Percentiles rank a stretch among this genome's conserved stretches.
phyloP scores from a whole-genome alignment of 805 yeast species.

The Ogataea glucozyma region DNA sequence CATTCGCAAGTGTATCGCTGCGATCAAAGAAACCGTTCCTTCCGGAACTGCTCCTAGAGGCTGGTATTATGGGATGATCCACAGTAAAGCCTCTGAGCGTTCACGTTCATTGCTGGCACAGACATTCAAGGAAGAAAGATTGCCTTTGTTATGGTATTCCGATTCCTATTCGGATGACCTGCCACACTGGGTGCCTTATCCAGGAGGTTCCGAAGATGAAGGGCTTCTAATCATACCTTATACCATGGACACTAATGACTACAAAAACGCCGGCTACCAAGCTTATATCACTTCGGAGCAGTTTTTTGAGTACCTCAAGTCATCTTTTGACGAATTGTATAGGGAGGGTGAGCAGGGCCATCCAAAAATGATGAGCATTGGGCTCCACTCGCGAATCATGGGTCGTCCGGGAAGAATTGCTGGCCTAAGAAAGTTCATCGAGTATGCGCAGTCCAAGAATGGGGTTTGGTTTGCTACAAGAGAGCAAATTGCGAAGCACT shows the following conservation, averaged over 20 bases:
- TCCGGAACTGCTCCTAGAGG: slow-evolving; percentile 39
- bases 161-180: slow-evolving; percentile 40
- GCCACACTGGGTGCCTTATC: slow-evolving; percentile 36
- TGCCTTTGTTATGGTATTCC: slow-evolving; percentile 37
- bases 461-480: slow-evolving; percentile 43
- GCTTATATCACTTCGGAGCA: slow-evolving; percentile 30
- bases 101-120: slow-evolving; percentile 18
- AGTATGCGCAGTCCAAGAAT: slow-evolving; percentile 33
- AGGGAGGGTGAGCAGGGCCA: slow-evolving; percentile 31
- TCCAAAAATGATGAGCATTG: slow-evolving; percentile 39
- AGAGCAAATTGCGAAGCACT: slow-evolving; percentile 35
- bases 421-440: slow-evolving; percentile 37
- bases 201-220: slow-evolving; percentile 21
- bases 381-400: slow-evolving; percentile 37
- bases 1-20: slow-evolving; percentile 31
- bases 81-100: slow-evolving; percentile 33
- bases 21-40: slow-evolving; percentile 29
- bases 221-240: slow-evolving; percentile 33
- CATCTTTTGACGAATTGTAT: slow-evolving; percentile 39
- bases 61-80: slow-evolving; percentile 37
- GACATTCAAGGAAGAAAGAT: slow-evolving; percentile 27
- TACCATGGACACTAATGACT: slow-evolving; percentile 31
- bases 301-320: slow-evolving; percentile 33
- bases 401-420: slow-evolving; percentile 40
- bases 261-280: slow-evolving; percentile 25